Percentiles rank a stretch among this genome's conserved stretches.
Evolutionary conservation across 805 yeast species (phyloP).

Genomic region (Kluyveromyces nonfermentans): DNA sequence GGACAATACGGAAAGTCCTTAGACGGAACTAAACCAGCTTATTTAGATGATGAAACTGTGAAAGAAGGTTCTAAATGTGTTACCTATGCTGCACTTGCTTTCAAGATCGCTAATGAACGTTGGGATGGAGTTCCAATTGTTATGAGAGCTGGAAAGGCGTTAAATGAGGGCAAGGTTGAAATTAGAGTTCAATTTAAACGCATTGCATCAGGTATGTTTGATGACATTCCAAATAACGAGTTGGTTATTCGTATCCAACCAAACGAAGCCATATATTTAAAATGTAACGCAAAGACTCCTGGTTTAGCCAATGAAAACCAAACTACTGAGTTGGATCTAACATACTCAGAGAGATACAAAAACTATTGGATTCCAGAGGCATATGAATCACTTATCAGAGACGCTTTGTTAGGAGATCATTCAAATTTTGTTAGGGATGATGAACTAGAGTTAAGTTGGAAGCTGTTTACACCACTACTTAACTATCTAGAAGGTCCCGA

Average conservation of each 20-base stretch:
- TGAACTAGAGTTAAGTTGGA: constrained; percentile 91
- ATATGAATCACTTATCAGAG: constrained; percentile 90
- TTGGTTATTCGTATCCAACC: constrained; percentile 93
- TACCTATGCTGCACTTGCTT: constrained; percentile 80
- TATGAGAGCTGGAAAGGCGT: constrained; percentile 95
- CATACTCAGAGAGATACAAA: constrained; percentile 71
- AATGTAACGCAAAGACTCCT: constrained; percentile 88
- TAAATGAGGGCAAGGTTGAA: constrained; percentile 90
- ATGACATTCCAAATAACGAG: constrained; percentile 80
- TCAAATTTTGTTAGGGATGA: constrained; percentile 97
- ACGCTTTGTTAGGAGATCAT: constrained; percentile 84
- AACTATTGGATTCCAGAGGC: constrained; percentile 97
- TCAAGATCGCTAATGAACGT: constrained; percentile 80
- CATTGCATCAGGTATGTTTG: constrained; percentile 74
- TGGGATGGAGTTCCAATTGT: constrained; percentile 98
- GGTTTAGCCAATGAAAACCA: constrained; percentile 79
- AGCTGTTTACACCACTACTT: constrained; percentile 83
- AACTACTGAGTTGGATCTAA: constrained; percentile 82
- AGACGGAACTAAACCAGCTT: constrained; percentile 86
- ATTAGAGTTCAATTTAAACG: constrained; percentile 87
- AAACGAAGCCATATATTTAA: constrained; percentile 84
- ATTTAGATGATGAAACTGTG: constrained; percentile 88
- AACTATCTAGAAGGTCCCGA: constrained; percentile 64
- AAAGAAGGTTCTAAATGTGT: constrained; percentile 73
- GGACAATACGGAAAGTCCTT: constrained; percentile 84